Evolutionary conservation across 2,329 filamentous ascomycete genomes (phyloP), one percentile per base, ranked within the genome.

Genomic region (Boeremia lycopersici): DNA sequence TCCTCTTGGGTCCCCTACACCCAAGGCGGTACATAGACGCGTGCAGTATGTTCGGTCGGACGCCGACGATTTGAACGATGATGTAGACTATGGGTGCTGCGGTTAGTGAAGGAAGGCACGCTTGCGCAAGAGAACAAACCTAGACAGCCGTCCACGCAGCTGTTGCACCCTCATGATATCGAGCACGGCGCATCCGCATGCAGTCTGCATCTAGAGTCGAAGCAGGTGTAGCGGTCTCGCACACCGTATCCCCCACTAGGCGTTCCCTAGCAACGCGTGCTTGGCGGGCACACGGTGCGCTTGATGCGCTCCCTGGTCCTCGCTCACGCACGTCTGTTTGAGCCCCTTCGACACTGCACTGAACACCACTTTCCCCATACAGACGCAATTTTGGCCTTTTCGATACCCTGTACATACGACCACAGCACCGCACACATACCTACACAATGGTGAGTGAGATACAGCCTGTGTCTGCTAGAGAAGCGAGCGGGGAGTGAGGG

Each of bases 261-360:
- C 36, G 52, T 55, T 52, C 48, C 53, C 53, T 56, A 51, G 48
- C 51, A 55, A 50, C 53, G 42, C 35, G n/a, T 12, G 31, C 59
- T 66, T 60, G 57, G 63, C 65, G 55, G 51, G 36, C 55, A 63
- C 56, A 51, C 54, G 19, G 54, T 48, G 61, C 68, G 67, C 68
- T 65, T 60, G 64, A 64, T 58, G 59, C 65, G 65, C 61, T 47
- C 25, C 44, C 54, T 60, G 67, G 56, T 52, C 59, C 48, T 52
- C 48, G 48, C 48, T 52, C 48, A 52, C 41, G 41, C 41, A 52
- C 41, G 48, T 33, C 48, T 52, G 48, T 52, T 45, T 52, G 48
- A 62, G 51, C 57, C 60, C 60, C 59, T 53, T 57, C 57, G 29
- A 50, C 48, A 40, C 38, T 45, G 45, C 46, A 50, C 49, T 35